Conservation (phyloP, 1,284 basidiomycete genomes). For the Testicularia cyperi region DNA sequence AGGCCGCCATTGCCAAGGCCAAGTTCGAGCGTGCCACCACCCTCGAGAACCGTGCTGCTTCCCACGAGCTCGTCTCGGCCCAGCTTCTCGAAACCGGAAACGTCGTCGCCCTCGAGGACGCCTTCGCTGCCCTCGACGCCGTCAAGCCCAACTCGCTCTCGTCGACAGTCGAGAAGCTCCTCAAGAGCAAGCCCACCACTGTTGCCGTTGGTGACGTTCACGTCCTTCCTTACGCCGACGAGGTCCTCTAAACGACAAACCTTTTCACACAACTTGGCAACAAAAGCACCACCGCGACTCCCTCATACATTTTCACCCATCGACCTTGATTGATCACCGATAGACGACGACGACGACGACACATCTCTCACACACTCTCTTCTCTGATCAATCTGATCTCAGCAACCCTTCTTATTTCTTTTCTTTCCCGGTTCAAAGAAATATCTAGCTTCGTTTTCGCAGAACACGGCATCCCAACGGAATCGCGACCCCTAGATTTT, state of each 20-base stretch:
- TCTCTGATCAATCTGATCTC: neutral
- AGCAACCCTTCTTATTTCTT: neutral
- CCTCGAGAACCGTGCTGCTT: conserved; percentile 43
- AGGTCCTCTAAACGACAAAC: conserved; percentile 40
- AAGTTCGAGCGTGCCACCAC: conserved; percentile 51
- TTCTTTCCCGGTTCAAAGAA: no score
- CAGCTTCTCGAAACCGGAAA: conserved; percentile 44
- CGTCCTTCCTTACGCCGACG: conserved; percentile 56
- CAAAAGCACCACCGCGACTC: neutral
- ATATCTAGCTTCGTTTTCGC: no score
- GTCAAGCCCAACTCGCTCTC: conserved; percentile 44
- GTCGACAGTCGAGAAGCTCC: conserved; percentile 43
- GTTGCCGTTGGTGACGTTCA: conserved; percentile 56
- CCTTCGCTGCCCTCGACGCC: conserved; percentile 42
- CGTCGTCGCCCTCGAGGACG: conserved; percentile 34
- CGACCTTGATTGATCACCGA: no score
- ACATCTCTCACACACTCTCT: neutral
- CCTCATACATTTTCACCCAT: neutral
- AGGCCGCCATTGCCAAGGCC: conserved; percentile 53
- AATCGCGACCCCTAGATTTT: no score
- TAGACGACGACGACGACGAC: neutral
- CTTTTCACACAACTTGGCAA: no score
- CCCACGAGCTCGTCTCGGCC: conserved; percentile 45
- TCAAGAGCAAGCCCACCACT: conserved; percentile 58
- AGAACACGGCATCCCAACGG: no score